Evolutionary conservation across 2,329 filamentous ascomycete genomes (phyloP).

Genomic region (Paraphaeosphaeria sporulosa): DNA sequence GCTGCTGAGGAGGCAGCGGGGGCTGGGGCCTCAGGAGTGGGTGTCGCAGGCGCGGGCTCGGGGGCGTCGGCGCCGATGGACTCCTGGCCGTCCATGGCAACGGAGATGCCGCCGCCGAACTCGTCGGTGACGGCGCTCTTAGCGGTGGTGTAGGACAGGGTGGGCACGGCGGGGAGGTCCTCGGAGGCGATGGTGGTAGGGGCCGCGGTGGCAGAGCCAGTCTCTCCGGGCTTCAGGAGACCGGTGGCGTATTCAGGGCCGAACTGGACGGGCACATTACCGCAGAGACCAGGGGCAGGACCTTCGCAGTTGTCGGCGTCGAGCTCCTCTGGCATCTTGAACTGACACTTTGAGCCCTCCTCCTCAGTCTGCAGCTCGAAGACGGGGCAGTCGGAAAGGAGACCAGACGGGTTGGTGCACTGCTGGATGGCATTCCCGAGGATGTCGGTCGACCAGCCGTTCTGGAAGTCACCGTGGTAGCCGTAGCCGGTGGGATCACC

Average conservation of each 20-base stretch:
- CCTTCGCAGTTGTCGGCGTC: constrained; percentile 66
- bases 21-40: constrained; percentile 4
- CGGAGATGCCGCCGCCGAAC: constrained; percentile 46
- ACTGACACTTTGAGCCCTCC: constrained; percentile 66
- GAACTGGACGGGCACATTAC: constrained; percentile 62
- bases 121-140: constrained; percentile 38
- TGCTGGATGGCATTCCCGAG: constrained; percentile 73
- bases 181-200: constrained; percentile 27
- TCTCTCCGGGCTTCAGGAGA: constrained; percentile 28
- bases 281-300: constrained; percentile 69
- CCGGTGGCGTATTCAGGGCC: constrained; percentile 53
- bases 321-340: constrained; percentile 65
- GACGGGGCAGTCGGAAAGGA: constrained; percentile 75
- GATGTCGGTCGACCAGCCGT: constrained; percentile 72
- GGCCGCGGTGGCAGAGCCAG: constrained; percentile 30
- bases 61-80: constrained; percentile 7
- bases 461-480: constrained; percentile 74
- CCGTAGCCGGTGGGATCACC: constrained; percentile 78
- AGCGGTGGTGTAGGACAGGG: constrained; percentile 44
- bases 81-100: constrained; percentile 32
- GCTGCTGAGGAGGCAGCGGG: neutral
- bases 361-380: constrained; percentile 72
- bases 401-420: constrained; percentile 76
- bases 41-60: constrained; percentile 17
- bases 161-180: constrained; percentile 37